A percentile compares a stretch with the other conserved stretches of the same genome.
phyloP scores from a whole-genome alignment of 768 basidiomycete genomes.

The Favolaschia claudopus region DNA sequence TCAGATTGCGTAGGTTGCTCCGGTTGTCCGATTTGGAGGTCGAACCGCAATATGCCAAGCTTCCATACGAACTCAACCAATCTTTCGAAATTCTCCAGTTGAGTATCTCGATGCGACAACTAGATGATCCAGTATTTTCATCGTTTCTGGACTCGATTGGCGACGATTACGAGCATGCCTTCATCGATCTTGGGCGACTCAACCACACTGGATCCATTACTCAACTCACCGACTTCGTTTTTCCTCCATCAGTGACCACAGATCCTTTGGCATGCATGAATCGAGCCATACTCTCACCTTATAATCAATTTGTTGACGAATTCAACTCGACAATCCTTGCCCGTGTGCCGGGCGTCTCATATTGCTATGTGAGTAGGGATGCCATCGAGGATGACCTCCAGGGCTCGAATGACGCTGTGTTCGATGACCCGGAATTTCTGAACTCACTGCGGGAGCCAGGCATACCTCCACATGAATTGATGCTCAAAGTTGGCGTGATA shows the following conservation, averaged over 20 bases:
- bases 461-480: not conserved
- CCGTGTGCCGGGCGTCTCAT: not conserved
- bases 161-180: not conserved
- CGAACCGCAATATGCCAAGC: not conserved
- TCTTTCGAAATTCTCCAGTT: slow-evolving; percentile 1
- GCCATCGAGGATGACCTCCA: not conserved
- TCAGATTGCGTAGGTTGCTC: too few relatives aligned
- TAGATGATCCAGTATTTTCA: slow-evolving; percentile 1
- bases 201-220: not conserved
- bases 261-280: not conserved
- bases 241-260: not conserved
- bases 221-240: not conserved
- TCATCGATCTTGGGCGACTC: not conserved
- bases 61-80: not conserved
- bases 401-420: not conserved
- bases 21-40: not conserved
- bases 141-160: not conserved
- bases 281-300: not conserved
- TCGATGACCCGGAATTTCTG: not conserved
- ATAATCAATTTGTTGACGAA: not conserved
- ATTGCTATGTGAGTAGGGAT: not conserved
- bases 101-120: not conserved
- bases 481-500: not conserved
- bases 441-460: not conserved
- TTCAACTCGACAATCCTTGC: not conserved